Evolutionary conservation across 2,329 filamentous ascomycete species (phyloP).

Genomic region (Curvularia spicifera): DNA sequence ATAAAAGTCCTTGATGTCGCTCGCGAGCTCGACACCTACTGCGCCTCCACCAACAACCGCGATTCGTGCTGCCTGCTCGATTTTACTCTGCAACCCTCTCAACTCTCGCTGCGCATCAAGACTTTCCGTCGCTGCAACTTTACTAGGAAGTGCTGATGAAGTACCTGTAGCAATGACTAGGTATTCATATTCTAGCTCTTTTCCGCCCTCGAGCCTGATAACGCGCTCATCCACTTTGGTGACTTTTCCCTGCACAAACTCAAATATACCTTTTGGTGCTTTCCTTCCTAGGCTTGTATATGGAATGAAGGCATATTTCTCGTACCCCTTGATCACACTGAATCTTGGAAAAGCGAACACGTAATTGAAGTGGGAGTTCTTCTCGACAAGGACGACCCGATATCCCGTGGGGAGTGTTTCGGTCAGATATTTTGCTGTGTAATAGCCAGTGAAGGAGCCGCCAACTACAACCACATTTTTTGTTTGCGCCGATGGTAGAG

Average conservation of each 20-base stretch:
- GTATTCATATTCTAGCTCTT: constrained; percentile 60
- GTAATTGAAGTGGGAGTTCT: constrained; percentile 67
- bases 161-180: constrained; percentile 66
- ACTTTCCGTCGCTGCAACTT: constrained; percentile 55
- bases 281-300: constrained; percentile 51
- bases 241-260: neutral
- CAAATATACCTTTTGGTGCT: neutral
- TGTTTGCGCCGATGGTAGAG: neutral
- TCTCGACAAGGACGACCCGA: constrained; percentile 64
- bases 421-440: neutral
- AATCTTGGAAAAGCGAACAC: constrained; percentile 67
- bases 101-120: constrained; percentile 54
- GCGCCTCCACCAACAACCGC: constrained; percentile 62
- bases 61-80: constrained; percentile 56
- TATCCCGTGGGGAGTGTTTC: constrained; percentile 42
- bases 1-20: constrained; percentile 64
- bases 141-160: constrained; percentile 56
- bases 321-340: constrained; percentile 57
- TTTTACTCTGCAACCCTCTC: constrained; percentile 56
- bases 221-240: constrained; percentile 45
- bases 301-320: constrained; percentile 66
- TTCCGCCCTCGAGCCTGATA: constrained; percentile 54
- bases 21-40: constrained; percentile 66
- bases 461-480: neutral
- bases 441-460: neutral